A percentile compares a stretch with the other conserved stretches of the same genome.
Conservation (phyloP, 768 basidiomycete species). For the Udeniomyces megalosporus region DNA sequence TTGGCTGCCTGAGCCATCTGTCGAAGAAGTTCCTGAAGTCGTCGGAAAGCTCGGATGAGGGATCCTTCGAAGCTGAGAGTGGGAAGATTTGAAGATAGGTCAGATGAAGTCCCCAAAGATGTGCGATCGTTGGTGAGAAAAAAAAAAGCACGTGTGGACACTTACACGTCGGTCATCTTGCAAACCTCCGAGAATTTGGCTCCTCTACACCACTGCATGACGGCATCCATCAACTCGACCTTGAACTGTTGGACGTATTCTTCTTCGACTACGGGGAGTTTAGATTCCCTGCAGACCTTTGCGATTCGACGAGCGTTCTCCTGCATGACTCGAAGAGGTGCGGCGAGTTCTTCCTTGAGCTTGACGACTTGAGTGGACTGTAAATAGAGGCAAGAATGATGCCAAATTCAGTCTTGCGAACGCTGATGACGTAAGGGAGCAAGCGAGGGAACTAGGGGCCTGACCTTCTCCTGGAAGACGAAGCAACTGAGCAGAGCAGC, state of each 20-base stretch:
- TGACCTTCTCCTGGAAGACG: slow-evolving; percentile 89
- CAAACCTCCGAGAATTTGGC: slow-evolving; percentile 90
- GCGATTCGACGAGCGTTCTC: slow-evolving; percentile 89
- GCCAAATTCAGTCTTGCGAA: neutral
- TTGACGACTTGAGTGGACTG: slow-evolving; percentile 37
- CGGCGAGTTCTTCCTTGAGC: slow-evolving; percentile 82
- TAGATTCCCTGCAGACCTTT: slow-evolving; percentile 88
- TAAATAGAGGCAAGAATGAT: neutral
- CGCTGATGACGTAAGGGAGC: too few species aligned
- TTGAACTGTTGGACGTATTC: slow-evolving; percentile 95
- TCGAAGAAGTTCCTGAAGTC: slow-evolving; percentile 79
- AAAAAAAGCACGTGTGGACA: neutral
- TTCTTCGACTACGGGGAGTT: slow-evolving; percentile 72
- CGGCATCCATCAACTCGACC: slow-evolving; percentile 96
- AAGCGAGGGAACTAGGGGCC: slow-evolving; percentile 13
- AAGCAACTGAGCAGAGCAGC: slow-evolving; percentile 93
- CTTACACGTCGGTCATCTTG: slow-evolving; percentile 37
- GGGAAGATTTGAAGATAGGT: neutral
- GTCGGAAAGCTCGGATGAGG: slow-evolving; percentile 86
- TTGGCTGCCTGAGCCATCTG: slow-evolving; percentile 94
- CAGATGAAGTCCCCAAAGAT: neutral
- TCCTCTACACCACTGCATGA: slow-evolving; percentile 95
- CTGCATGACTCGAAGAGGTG: slow-evolving; percentile 84
- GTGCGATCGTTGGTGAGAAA: neutral
- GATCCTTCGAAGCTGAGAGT: slow-evolving; percentile 74